Evolutionary conservation across 306 rosid genomes (phyloP).

Genomic region (Crotalaria pallida): DNA sequence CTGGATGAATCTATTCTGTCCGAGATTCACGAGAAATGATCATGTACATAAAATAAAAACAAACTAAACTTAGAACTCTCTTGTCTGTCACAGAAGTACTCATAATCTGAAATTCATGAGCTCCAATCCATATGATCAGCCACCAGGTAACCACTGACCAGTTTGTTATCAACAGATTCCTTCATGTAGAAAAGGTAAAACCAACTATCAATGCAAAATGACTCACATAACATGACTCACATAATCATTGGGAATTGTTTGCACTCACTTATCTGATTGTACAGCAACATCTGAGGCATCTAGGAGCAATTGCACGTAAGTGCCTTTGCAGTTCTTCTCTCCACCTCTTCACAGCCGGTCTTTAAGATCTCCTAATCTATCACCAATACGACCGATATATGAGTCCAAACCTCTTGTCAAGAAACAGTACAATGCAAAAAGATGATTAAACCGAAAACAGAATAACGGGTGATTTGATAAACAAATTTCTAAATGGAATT

Average conservation of each 20-base stretch:
- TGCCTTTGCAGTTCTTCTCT: background rate
- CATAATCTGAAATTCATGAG: background rate
- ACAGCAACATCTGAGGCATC: slow-evolving; percentile 6
- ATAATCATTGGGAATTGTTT: background rate
- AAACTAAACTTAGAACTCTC: background rate
- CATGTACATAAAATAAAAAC: background rate
- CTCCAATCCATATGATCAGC: background rate
- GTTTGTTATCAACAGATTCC: background rate
- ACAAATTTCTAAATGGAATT: background rate
- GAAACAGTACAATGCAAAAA: background rate
- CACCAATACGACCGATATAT: slow-evolving; percentile 14
- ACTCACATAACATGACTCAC: background rate
- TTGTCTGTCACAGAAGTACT: background rate
- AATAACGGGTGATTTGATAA: background rate
- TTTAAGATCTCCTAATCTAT: slow-evolving; percentile 40
- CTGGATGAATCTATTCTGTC: background rate
- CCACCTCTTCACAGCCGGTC: slow-evolving; percentile 35
- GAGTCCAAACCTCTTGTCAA: background rate
- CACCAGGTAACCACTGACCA: background rate
- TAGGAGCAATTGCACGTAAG: background rate
- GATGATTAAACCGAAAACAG: background rate
- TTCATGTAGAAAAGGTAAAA: background rate
- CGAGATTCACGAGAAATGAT: background rate
- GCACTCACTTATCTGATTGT: background rate
- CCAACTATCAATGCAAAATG: slow-evolving; percentile 4